A percentile compares a stretch with the other conserved stretches of the same genome.
phyloP scores from a whole-genome alignment of 2,329 filamentous ascomycete species.

The Neofusicoccum laricinum region DNA sequence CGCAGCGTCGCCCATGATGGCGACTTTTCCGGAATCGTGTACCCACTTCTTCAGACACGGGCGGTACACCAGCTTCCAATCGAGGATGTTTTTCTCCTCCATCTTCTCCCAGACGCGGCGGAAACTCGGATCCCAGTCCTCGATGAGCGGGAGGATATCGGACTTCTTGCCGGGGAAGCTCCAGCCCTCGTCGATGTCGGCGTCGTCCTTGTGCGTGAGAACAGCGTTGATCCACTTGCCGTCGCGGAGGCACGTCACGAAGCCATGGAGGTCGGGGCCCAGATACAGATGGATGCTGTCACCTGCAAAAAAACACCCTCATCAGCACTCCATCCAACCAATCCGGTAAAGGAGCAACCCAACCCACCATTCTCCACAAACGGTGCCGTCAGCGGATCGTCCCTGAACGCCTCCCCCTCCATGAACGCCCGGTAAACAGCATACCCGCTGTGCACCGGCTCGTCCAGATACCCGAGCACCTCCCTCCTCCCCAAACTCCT shows the following conservation, averaged over 20 bases:
- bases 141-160: background rate
- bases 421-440: constrained; percentile 42
- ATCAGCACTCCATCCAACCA: too few species aligned
- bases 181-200: constrained; percentile 5
- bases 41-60: constrained; percentile 49
- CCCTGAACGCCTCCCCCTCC: too few species aligned
- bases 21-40: constrained; percentile 42
- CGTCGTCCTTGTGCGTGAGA: background rate
- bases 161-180: background rate
- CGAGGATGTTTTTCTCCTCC: constrained; percentile 33
- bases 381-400: too few species aligned
- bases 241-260: constrained; percentile 44
- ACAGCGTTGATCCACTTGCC: constrained; percentile 45
- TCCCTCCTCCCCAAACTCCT: background rate
- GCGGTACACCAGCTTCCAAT: constrained; percentile 51
- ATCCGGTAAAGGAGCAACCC: too few species aligned
- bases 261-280: constrained; percentile 43
- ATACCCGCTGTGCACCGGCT: constrained; percentile 34
- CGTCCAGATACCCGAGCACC: constrained; percentile 28
- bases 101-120: too few species aligned
- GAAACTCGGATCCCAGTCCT: background rate
- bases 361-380: too few species aligned
- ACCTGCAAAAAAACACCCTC: too few species aligned
- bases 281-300: constrained; percentile 23
- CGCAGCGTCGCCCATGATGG: constrained; percentile 48